Base-by-base conservation (phyloP, 2,329 filamentous ascomycete genomes). In the Stagonosporopsis chrysanthemi region DNA sequence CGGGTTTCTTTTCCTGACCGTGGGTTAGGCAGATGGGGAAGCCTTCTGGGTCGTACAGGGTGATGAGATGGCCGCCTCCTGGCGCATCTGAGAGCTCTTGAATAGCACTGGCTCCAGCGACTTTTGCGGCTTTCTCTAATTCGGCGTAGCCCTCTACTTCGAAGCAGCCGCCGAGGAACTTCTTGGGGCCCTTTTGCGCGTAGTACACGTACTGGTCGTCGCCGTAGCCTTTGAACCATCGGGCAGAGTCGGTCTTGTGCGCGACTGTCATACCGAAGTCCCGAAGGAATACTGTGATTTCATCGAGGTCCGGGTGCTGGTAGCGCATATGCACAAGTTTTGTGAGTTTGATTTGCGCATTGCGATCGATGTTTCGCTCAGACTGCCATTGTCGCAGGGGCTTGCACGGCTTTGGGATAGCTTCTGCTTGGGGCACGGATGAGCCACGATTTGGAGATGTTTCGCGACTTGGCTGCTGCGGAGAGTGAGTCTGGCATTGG, bases 211-310 rank as follows among this genome's bases (percentile, higher is more conserved):
- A 88, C 12, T 85, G 84, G 63, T 88, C 85, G 6, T 74, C 75
- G 14, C 86, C 85, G 66, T 87, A 88, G 17, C 86, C 86, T 38
- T 84, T 82, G 71, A 82, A 87, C 77, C 84, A 89, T 29, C 84
- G 82, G 56, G 68, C 65, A 1, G 60, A 65, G 0, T 70, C 67
- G 0, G 63, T 61, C 46, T 74, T 73, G 26, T 74, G 63, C 6
- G 68, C 72, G 7, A 75, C 67, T 19, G 51, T 70, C 72, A 76
- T 74, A 31, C 74, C 74, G 47, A 75, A 75, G 57, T 76, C 72
- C 29, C 64, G 58, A 2, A 78, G 70, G 66, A 80, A 84, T 2
- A 69, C 77, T 4, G 79, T 82, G 41, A 83, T 83, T 53, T 77
- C 70, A 22, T 77, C 72, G 4, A 84, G 70, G 54, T 84, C 78